Evolutionary conservation across 495 filamentous ascomycete species (phyloP).

Genomic region (Pyrenula aspistea): DNA sequence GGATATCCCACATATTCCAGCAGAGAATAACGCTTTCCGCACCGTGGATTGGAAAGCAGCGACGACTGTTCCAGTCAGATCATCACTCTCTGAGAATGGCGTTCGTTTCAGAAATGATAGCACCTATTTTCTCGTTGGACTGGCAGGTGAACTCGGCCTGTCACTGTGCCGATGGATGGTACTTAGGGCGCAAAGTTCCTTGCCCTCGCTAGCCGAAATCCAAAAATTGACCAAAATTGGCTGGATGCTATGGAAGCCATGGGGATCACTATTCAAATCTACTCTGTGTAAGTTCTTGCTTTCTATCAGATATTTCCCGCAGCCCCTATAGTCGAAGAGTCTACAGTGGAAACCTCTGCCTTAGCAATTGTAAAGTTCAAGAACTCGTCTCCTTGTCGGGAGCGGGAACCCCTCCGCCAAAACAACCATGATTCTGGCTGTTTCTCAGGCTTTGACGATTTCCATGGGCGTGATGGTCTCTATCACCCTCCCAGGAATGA

Average conservation of each 20-base stretch:
- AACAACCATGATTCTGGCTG: too few relatives aligned
- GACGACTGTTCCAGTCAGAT: conserved; percentile 2
- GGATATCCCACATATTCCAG: not conserved
- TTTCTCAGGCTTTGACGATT: not conserved
- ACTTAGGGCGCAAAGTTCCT: conserved; percentile 35
- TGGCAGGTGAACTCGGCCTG: conserved; percentile 42
- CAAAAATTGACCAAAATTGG: conserved; percentile 34
- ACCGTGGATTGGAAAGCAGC: conserved; percentile 8
- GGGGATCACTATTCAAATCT: conserved; percentile 11
- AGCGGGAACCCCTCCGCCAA: too few relatives aligned
- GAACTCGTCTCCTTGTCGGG: too few relatives aligned
- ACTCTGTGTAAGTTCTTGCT: conserved; percentile 9
- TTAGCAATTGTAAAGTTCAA: too few relatives aligned
- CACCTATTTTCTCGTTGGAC: conserved; percentile 39
- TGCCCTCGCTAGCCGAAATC: conserved; percentile 39
- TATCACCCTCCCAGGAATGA: too few relatives aligned
- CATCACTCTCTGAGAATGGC: not conserved
- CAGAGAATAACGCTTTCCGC: not conserved
- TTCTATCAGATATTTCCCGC: conserved; percentile 10
- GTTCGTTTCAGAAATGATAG: conserved; percentile 11
- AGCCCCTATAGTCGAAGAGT: too few relatives aligned
- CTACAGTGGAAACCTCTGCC: too few relatives aligned
- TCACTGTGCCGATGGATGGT: conserved; percentile 43
- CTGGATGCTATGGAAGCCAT: conserved; percentile 18
- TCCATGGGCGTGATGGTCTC: not conserved